Evolutionary conservation across 2,329 filamentous ascomycete species (phyloP).

Genomic region (Balansia obtecta): DNA sequence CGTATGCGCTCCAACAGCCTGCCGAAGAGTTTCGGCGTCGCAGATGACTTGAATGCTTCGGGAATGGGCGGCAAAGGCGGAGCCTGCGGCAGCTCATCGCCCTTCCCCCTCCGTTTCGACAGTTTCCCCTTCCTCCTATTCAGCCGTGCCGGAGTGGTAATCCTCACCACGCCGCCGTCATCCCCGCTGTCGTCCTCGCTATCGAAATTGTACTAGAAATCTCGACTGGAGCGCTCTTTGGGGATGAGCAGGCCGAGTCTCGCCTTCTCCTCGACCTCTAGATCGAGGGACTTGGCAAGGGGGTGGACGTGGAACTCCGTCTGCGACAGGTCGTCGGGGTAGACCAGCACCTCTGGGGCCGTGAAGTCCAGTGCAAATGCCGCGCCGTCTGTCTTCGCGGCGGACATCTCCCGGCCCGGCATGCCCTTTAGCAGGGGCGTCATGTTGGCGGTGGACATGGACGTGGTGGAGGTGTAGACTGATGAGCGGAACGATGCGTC

Average conservation of each 20-base stretch:
- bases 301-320: conserved; percentile 25
- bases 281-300: conserved; percentile 17
- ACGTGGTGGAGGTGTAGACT: background rate
- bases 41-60: conserved; percentile 13
- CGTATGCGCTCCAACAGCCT: conserved; percentile 17
- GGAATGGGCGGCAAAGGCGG: conserved; percentile 21
- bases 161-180: conserved; percentile 2
- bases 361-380: conserved; percentile 20
- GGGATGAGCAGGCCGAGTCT: conserved; percentile 23
- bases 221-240: conserved; percentile 19
- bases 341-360: conserved; percentile 18
- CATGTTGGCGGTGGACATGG: conserved; percentile 8
- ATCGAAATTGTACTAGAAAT: conserved; percentile 26
- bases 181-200: conserved; percentile 18
- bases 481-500: conserved; percentile 5
- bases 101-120: conserved; percentile 4
- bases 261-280: conserved; percentile 17
- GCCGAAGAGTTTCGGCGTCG: conserved; percentile 14
- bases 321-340: conserved; percentile 22
- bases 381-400: conserved; percentile 24
- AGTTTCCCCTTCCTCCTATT: background rate
- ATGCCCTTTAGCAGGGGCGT: conserved; percentile 32
- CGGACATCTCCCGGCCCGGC: conserved; percentile 26
- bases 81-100: conserved; percentile 13
- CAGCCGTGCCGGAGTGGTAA: background rate